phyloP scores from a whole-genome alignment of 2,329 filamentous ascomycete species.

The Diaporthe helianthi region DNA sequence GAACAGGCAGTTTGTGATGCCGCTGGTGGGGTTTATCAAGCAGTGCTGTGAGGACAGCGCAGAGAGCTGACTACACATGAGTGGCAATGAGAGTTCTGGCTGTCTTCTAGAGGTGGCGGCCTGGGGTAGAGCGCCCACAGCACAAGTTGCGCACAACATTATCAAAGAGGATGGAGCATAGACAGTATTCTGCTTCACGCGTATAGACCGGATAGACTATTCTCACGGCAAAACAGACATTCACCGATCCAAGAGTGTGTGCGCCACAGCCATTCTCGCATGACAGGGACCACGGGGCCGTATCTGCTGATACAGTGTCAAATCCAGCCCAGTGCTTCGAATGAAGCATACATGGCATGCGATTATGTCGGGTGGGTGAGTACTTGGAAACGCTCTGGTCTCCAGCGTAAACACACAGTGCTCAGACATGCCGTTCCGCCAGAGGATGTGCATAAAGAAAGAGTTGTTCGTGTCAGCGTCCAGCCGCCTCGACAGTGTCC shows the following conservation, averaged over 20 bases:
- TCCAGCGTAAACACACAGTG: no score
- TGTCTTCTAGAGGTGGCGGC: background rate
- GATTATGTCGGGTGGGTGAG: background rate
- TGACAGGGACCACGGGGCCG: background rate
- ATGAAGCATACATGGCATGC: background rate
- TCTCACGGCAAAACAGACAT: background rate
- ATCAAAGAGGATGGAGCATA: background rate
- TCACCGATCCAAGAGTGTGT: background rate
- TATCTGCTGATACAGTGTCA: no score
- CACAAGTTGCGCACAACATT: background rate
- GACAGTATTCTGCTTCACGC: background rate
- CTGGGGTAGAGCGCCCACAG: background rate
- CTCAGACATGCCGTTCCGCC: background rate
- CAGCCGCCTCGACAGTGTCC: background rate
- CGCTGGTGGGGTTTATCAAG: constrained; percentile 57
- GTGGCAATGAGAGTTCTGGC: background rate
- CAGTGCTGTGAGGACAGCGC: constrained; percentile 37
- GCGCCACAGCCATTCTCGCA: background rate
- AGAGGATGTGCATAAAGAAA: background rate
- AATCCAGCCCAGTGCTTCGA: background rate
- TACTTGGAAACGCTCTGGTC: no score
- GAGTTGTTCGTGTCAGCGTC: background rate
- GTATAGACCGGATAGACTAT: background rate
- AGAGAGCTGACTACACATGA: background rate
- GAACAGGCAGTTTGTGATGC: constrained; percentile 80